Conservation (phyloP, 345 rosid species). For the Citrus mangshanensis region DNA sequence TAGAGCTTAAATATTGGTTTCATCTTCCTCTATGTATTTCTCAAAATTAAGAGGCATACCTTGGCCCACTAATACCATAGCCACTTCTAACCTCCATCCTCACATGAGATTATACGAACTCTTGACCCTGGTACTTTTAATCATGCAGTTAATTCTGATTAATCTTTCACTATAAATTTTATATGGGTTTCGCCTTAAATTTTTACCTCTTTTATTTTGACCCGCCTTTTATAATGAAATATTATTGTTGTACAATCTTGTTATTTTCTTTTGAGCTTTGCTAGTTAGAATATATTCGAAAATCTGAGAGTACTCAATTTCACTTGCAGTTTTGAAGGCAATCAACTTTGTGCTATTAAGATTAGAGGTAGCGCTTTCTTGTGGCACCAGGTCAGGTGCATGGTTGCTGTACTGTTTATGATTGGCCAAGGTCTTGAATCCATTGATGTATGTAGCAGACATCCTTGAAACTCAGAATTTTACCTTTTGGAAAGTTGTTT, state of each 20-base stretch:
- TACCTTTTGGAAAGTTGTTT: background rate
- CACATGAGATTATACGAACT: background rate
- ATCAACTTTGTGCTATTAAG: constrained; percentile 62
- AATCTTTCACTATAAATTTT: background rate
- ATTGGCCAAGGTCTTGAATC: constrained; percentile 81
- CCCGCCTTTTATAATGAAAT: background rate
- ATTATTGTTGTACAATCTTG: background rate
- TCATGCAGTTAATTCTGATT: background rate
- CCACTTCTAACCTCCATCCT: background rate
- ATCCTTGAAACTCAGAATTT: background rate
- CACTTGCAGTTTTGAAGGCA: constrained; percentile 53
- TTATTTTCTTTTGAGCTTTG: background rate
- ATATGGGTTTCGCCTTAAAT: background rate
- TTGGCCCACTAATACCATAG: background rate
- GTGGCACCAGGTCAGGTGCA: constrained; percentile 95
- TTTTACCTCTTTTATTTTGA: background rate
- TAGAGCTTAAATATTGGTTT: background rate
- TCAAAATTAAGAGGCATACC: background rate
- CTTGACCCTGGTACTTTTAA: too few species aligned
- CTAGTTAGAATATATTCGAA: constrained; percentile 4
- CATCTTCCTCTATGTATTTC: background rate
- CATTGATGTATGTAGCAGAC: constrained; percentile 52
- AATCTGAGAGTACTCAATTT: constrained; percentile 8
- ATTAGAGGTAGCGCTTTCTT: constrained; percentile 88
- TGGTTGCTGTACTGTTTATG: constrained; percentile 91